phyloP scores from a whole-genome alignment of 192 early-diverging fungal species.

The Glomus cerebriforme region DNA sequence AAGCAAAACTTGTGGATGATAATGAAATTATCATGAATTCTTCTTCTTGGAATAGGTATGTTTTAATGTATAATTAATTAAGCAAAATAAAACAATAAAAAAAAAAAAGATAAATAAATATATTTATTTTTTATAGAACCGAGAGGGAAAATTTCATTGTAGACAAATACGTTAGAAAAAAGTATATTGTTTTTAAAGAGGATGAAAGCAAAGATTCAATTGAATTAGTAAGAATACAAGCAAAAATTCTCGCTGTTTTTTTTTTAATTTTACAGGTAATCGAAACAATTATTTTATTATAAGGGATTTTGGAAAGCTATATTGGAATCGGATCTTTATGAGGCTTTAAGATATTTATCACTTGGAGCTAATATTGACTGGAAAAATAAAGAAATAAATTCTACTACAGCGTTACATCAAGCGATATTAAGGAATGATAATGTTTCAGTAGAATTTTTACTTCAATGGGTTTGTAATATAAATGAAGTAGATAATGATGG shows the following conservation, averaged over 20 bases:
- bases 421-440: slow-evolving; percentile 67
- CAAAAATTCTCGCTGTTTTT: no score
- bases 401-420: slow-evolving; percentile 64
- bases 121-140: slow-evolving; percentile 39
- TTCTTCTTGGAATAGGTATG: slow-evolving; percentile 33
- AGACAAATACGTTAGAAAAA: slow-evolving; percentile 68
- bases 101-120: not conserved
- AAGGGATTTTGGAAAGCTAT: slow-evolving; percentile 64
- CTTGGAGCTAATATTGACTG: slow-evolving; percentile 74
- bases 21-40: slow-evolving; percentile 48
- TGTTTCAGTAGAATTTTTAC: slow-evolving; percentile 73
- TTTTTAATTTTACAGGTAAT: not conserved
- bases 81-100: no score
- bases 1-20: slow-evolving; percentile 42
- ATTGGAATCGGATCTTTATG: slow-evolving; percentile 53
- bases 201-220: slow-evolving; percentile 38
- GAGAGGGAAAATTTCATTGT: slow-evolving; percentile 61
- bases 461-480: slow-evolving; percentile 77
- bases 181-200: slow-evolving; percentile 41
- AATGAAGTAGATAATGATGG: slow-evolving; percentile 65
- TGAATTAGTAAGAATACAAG: slow-evolving; percentile 31
- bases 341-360: slow-evolving; percentile 66
- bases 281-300: not conserved
- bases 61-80: not conserved
- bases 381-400: slow-evolving; percentile 58